Percentiles rank a stretch among this genome's conserved stretches.
phyloP scores from a whole-genome alignment of 495 filamentous ascomycete genomes.

The Penicillium maclennaniae region DNA sequence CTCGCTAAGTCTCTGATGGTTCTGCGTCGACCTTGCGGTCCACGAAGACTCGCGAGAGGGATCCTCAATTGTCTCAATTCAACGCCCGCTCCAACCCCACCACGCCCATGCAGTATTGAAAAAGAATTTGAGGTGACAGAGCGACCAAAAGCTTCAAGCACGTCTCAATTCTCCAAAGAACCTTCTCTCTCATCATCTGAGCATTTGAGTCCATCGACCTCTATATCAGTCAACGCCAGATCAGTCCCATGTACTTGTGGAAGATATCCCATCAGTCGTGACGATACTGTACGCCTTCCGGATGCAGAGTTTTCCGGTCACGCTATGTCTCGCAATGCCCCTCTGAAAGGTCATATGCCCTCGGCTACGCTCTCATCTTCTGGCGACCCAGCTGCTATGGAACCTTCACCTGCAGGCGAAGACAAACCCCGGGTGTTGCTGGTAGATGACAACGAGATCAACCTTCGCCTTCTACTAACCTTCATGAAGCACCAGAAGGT shows the following conservation, averaged over 20 bases:
- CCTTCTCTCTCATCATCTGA: neutral
- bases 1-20: constrained; percentile 30
- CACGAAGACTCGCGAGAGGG: constrained; percentile 57
- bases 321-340: too few relatives aligned
- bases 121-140: neutral
- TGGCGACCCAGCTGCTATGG: neutral
- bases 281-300: too few relatives aligned
- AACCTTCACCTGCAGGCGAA: neutral
- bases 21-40: constrained; percentile 51
- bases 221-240: neutral
- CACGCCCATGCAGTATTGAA: neutral
- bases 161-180: neutral
- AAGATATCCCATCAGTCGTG: neutral
- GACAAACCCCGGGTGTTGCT: constrained; percentile 46
- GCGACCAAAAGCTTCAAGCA: neutral
- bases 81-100: neutral
- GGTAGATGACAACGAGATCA: constrained; percentile 72
- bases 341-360: too few relatives aligned
- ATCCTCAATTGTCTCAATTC: constrained; percentile 28
- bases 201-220: neutral
- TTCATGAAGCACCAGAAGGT: constrained; percentile 51
- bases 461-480: constrained; percentile 58
- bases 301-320: neutral
- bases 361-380: neutral
- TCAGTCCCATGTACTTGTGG: neutral